These are phyloP conservation scores for Penicillium brevicompactum DNA, from an alignment of 2,329 filamentous ascomycete genomes.

Conservation along the genomic window DNA sequence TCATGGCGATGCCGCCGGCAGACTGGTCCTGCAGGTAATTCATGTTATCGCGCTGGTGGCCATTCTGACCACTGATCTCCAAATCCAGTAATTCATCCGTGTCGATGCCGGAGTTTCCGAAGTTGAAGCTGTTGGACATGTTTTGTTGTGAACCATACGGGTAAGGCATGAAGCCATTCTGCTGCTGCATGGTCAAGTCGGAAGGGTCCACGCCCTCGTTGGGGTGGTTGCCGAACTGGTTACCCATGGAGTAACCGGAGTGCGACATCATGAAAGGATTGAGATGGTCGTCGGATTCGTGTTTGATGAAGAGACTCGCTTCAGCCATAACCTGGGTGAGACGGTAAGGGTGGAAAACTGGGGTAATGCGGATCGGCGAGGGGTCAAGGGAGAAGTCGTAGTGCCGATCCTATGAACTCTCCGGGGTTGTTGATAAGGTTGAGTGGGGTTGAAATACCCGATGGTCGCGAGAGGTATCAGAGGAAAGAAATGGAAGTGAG, in stretches of 20 bases:
- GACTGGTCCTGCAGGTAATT: constrained; percentile 56
- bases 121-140: constrained; percentile 71
- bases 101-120: constrained; percentile 75
- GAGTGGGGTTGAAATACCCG: not conserved
- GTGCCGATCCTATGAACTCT: constrained; percentile 10
- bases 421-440: not conserved
- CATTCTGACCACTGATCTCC: constrained; percentile 46
- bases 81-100: constrained; percentile 85
- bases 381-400: constrained; percentile 9
- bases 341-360: not conserved
- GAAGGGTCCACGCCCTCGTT: constrained; percentile 77
- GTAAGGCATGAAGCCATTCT: constrained; percentile 53
- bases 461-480: not conserved
- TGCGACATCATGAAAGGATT: constrained; percentile 55
- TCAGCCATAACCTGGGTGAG: constrained; percentile 50
- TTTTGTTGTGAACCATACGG: constrained; percentile 66
- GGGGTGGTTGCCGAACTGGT: constrained; percentile 54
- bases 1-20: constrained; percentile 56
- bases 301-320: constrained; percentile 66
- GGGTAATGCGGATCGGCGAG: constrained; percentile 12
- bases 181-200: constrained; percentile 71
- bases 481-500: not conserved
- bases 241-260: constrained; percentile 54
- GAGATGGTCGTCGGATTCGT: constrained; percentile 65
- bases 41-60: constrained; percentile 36